A percentile compares a stretch with the other conserved stretches of the same genome.
These are phyloP conservation scores for Fraxinus excelsior DNA, from an alignment of 257 asterid genomes.

Conservation along the genomic window DNA sequence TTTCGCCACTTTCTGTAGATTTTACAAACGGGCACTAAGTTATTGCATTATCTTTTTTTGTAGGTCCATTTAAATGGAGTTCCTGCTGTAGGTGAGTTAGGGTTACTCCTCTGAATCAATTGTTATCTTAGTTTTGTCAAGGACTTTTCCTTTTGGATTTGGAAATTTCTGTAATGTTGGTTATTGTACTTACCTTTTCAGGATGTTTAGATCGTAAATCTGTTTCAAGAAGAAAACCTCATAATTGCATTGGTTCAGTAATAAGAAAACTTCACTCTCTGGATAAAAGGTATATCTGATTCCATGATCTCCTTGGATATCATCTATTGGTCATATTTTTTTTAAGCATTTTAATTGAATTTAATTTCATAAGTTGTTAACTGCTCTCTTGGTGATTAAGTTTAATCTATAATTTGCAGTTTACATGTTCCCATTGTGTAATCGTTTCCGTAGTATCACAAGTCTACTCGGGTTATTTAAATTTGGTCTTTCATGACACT, in stretches of 20 bases:
- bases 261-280: conserved; percentile 50
- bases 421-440: neutral
- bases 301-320: neutral
- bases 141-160: conserved; percentile 3
- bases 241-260: conserved; percentile 70
- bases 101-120: conserved; percentile 20
- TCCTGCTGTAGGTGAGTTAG: conserved; percentile 52
- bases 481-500: too few relatives aligned
- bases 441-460: neutral
- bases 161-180: conserved; percentile 19
- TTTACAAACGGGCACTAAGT: conserved; percentile 29
- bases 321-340: neutral
- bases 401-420: conserved; percentile 16
- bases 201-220: conserved; percentile 44
- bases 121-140: neutral
- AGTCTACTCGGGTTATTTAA: neutral
- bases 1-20: neutral
- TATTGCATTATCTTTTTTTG: conserved; percentile 27
- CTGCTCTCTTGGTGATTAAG: neutral
- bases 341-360: conserved; percentile 13
- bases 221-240: conserved; percentile 41
- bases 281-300: conserved; percentile 54
- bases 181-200: conserved; percentile 33
- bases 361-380: conserved; percentile 15
- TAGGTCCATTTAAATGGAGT: conserved; percentile 58